Evolutionary conservation across 306 rosid genomes (phyloP), one percentile per base, ranked within the genome.

Genomic region (Vicia villosa): DNA sequence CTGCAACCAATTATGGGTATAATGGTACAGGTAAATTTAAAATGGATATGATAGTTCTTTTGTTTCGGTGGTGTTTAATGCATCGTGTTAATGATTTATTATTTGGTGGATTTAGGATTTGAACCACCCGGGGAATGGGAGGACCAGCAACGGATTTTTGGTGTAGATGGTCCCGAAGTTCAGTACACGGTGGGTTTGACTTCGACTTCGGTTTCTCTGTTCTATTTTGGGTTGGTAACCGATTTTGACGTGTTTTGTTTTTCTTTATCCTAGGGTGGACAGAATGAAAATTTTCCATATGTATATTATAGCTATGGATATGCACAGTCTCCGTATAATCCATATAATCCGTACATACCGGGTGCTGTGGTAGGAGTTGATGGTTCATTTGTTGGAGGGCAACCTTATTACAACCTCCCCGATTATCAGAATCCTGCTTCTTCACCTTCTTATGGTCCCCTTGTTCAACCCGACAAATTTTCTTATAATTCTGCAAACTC

Each of bases 321-420:
- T 90, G 86, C 91, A 93, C 96, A 90, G 94, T 88, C 97, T 74
- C 93, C 95, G 50, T 93, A 88, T 82, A 93, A 93, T 77, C 97
- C 98, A 38, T 93, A 90, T 85, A 93, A 93, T 81, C 97, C 98
- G 61, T 93, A 86, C 87, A 90, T 93, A 73, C 98, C 91, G 50
- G 96, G 98, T 78, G 98, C 97, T 57, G 34, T 85, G 87, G 78
- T 93, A 41, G 96, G 98, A 74, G 86, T 71, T 72, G 97, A 90
- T 83, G 87, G 86, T 63, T 82, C 88, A 10, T 79, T 72, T 79
- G 82, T 79, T 26, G 93, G 91, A 77, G 83, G 82, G 17, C 91
- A 88, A 59, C 91, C 85, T 57, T 93, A 85, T 74, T 92, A 80
- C 77, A 63, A 88, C 73, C 30, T 82, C 34, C 86, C 96, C 73